Conservation (phyloP, 2,329 filamentous ascomycete species). For the Calycina marina region DNA sequence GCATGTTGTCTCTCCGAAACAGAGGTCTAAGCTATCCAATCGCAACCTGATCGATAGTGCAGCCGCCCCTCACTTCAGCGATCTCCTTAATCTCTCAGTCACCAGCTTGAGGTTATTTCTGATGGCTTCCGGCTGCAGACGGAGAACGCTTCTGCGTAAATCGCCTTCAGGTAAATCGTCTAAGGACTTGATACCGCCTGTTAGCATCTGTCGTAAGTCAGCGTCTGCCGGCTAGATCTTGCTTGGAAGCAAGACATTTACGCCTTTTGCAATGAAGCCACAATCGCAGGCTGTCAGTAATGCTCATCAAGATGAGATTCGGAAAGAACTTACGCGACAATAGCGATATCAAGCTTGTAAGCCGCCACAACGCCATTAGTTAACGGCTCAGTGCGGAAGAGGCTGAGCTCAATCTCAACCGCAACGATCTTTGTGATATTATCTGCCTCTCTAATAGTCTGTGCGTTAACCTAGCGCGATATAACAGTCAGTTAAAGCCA, state of each 20-base stretch:
- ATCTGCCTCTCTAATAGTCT: conserved; percentile 27
- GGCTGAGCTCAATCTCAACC: conserved; percentile 31
- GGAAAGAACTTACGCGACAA: conserved; percentile 36
- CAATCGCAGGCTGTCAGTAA: conserved; percentile 49
- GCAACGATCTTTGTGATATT: conserved; percentile 26
- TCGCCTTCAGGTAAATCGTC: too few relatives aligned
- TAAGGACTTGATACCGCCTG: too few relatives aligned
- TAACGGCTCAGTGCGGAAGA: conserved; percentile 26
- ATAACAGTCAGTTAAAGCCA: conserved; percentile 29
- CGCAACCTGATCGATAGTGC: conserved; percentile 48
- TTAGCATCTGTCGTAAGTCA: too few relatives aligned
- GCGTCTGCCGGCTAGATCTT: too few relatives aligned
- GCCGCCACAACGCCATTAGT: conserved; percentile 28
- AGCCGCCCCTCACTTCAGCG: conserved; percentile 44
- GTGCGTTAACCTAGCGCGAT: conserved; percentile 28
- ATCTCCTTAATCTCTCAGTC: conserved; percentile 41
- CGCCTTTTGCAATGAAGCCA: conserved; percentile 31
- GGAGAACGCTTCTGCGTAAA: conserved; percentile 39
- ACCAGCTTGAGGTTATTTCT: conserved; percentile 49
- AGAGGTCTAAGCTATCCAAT: conserved; percentile 36
- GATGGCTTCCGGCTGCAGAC: conserved; percentile 50
- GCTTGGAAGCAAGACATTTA: too few relatives aligned
- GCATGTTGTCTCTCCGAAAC: conserved; percentile 17
- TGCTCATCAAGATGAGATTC: conserved; percentile 5
- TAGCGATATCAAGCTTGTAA: conserved; percentile 48